Conservation (phyloP, 768 basidiomycete genomes). For the Lentinula raphanica region DNA sequence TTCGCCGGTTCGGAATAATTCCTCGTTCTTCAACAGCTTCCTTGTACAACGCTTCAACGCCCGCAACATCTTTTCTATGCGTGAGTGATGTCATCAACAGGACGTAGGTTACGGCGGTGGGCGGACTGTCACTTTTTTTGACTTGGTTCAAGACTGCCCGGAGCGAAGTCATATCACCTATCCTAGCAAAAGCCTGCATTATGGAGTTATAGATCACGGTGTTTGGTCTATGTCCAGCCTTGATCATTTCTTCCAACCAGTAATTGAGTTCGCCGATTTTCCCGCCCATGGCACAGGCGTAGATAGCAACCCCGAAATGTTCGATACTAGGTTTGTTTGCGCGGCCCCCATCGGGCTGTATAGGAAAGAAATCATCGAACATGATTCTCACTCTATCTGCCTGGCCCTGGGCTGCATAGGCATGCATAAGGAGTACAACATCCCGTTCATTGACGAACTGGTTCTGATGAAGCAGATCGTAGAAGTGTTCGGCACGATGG, state of each 20-base stretch:
- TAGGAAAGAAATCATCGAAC: constrained; percentile 55
- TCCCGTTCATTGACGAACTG: constrained; percentile 23
- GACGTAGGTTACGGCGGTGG: constrained; percentile 55
- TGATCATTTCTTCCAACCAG: constrained; percentile 52
- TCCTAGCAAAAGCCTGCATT: constrained; percentile 49
- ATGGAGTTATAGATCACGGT: constrained; percentile 54
- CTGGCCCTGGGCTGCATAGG: constrained; percentile 44
- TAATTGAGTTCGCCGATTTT: constrained; percentile 42
- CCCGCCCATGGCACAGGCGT: constrained; percentile 43
- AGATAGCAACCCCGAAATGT: constrained; percentile 55
- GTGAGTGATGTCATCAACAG: constrained; percentile 64
- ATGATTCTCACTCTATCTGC: constrained; percentile 35
- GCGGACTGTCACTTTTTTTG: constrained; percentile 42
- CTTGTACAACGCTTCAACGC: constrained; percentile 64
- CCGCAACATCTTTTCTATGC: constrained; percentile 51
- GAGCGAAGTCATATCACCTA: constrained; percentile 51
- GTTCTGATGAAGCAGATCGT: constrained; percentile 26
- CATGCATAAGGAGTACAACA: constrained; percentile 47
- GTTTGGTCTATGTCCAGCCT: constrained; percentile 48
- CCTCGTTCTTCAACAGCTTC: constrained; percentile 53
- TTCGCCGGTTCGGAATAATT: constrained; percentile 54
- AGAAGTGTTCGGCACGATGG: constrained; percentile 38
- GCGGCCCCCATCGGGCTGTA: constrained; percentile 20
- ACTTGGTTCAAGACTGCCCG: constrained; percentile 54
- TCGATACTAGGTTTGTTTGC: constrained; percentile 34